A percentile compares a stretch with the other conserved stretches of the same genome.
Conservation (phyloP, 75 land plant species). For the Larix kaempferi region DNA sequence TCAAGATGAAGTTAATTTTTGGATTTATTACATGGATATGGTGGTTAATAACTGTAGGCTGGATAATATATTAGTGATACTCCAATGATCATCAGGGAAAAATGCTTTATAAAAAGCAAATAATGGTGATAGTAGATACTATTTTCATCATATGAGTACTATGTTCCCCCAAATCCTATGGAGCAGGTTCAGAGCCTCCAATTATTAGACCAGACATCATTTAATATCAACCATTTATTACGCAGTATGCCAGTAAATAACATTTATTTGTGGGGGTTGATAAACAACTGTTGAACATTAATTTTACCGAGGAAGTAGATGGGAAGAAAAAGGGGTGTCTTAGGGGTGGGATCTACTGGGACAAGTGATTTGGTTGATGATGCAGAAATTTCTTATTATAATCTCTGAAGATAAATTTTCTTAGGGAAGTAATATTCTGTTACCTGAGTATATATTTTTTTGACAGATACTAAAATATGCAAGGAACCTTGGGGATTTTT, state of each 20-base stretch:
- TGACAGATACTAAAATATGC: conserved; percentile 79
- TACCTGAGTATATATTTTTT: neutral
- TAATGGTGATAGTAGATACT: neutral
- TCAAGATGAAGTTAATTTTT: neutral
- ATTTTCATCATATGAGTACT: neutral
- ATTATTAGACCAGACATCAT: neutral
- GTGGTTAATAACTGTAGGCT: neutral
- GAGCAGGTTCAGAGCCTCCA: neutral
- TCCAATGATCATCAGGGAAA: neutral
- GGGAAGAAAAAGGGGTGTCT: neutral
- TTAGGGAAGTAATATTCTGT: neutral
- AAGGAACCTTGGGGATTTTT: conserved; percentile 81
- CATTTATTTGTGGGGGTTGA: neutral
- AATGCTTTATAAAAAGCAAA: neutral
- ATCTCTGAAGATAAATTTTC: neutral
- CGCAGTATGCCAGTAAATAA: neutral
- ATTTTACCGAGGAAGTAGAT: neutral
- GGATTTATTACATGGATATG: neutral
- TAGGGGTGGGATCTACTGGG: neutral
- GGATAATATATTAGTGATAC: neutral
- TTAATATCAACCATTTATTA: neutral
- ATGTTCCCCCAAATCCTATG: neutral
- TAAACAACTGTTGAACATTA: neutral
- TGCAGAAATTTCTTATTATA: neutral
- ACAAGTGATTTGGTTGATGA: conserved; percentile 3